A percentile compares a stretch with the other conserved stretches of the same genome.
Evolutionary conservation across 306 rosid species (phyloP).

Genomic region (Phaseolus lunatus): DNA sequence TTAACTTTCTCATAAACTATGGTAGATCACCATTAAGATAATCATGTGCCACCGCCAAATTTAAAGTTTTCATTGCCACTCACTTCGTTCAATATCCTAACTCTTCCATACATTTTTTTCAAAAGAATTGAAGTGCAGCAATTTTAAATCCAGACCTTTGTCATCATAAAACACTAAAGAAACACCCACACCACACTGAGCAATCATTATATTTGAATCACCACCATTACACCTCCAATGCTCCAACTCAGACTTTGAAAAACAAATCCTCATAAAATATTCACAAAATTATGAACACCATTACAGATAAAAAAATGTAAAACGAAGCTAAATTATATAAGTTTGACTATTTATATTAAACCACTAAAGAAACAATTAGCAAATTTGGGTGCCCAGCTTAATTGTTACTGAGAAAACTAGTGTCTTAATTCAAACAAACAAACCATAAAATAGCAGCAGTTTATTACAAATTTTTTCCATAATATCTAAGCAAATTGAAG

Average conservation of each 20-base stretch:
- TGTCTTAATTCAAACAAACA: background rate
- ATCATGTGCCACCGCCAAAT: too few species aligned
- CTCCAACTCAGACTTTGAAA: background rate
- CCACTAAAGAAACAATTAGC: background rate
- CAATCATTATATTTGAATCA: background rate
- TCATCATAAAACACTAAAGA: background rate
- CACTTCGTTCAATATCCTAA: background rate
- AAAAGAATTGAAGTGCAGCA: background rate
- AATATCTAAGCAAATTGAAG: background rate
- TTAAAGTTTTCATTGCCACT: too few species aligned
- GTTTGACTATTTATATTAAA: background rate
- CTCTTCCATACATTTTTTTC: background rate
- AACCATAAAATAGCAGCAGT: background rate
- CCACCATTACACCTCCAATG: slow-evolving; percentile 2
- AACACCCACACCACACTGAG: background rate
- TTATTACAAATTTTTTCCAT: background rate
- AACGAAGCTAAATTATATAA: slow-evolving; percentile 1
- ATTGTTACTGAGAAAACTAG: background rate
- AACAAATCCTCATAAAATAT: background rate
- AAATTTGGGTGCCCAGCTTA: background rate
- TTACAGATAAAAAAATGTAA: background rate
- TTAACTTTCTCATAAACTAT: background rate
- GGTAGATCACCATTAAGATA: background rate
- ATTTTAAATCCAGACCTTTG: background rate
- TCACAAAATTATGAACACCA: background rate